These are phyloP conservation scores for Tetrastigma voinierianum DNA, from an alignment of 164 flowering plant species.

Conservation along the genomic window DNA sequence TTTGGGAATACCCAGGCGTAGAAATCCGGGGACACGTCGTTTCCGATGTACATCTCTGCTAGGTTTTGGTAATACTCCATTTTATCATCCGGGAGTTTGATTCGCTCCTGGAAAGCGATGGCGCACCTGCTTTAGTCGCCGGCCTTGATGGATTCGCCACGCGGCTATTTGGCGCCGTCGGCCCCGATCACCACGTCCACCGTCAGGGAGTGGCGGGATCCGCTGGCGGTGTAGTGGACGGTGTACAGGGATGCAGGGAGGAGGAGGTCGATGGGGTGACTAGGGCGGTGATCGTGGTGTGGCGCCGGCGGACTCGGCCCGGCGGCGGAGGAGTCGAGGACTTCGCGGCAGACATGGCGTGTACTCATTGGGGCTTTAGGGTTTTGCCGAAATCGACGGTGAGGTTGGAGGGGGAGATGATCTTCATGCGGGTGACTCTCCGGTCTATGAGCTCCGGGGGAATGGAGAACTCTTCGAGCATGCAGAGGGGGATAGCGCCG, in stretches of 20 bases:
- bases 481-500: slow-evolving; percentile 83
- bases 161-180: slow-evolving; percentile 75
- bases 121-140: slow-evolving; percentile 68
- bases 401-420: slow-evolving; percentile 78
- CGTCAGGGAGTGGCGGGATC: slow-evolving; percentile 25
- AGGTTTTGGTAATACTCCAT: slow-evolving; percentile 60
- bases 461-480: slow-evolving; percentile 81
- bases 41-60: slow-evolving; percentile 73
- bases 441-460: slow-evolving; percentile 70
- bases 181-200: slow-evolving; percentile 83
- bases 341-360: slow-evolving; percentile 80
- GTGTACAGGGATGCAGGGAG: slow-evolving; percentile 39
- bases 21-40: slow-evolving; percentile 70
- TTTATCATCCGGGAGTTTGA: slow-evolving; percentile 59
- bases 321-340: slow-evolving; percentile 68
- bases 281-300: slow-evolving; percentile 41
- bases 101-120: slow-evolving; percentile 80
- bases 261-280: slow-evolving; percentile 46
- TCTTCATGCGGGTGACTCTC: slow-evolving; percentile 60
- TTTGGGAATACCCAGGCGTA: slow-evolving; percentile 82
- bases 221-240: slow-evolving; percentile 39
- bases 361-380: slow-evolving; percentile 51
- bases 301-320: slow-evolving; percentile 68
- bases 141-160: slow-evolving; percentile 67
- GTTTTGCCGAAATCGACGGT: slow-evolving; percentile 75